Evolutionary conservation across 208 protist species (phyloP).

Genomic region (Acanthamoeba polyphaga): DNA sequence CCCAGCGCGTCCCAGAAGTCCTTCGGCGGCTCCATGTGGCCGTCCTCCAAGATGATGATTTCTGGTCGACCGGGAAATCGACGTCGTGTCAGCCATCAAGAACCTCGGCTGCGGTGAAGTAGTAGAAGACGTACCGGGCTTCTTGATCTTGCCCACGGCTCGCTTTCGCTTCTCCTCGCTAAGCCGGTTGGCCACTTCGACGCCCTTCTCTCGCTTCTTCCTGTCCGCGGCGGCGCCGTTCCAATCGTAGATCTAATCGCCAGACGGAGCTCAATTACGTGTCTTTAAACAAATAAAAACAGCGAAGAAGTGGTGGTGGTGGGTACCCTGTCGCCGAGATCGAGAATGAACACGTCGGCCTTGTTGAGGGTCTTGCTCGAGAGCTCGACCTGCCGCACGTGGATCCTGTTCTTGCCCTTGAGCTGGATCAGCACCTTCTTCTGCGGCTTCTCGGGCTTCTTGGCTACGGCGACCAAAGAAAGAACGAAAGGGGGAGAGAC

Average conservation of each 20-base stretch:
- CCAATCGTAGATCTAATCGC: constrained; percentile 43
- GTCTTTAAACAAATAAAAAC: background rate
- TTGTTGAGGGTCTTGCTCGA: constrained; percentile 29
- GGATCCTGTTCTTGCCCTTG: constrained; percentile 52
- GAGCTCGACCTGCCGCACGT: constrained; percentile 54
- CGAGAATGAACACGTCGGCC: constrained; percentile 67
- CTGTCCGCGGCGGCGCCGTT: constrained; percentile 30
- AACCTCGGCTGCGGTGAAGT: no score
- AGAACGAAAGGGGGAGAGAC: background rate
- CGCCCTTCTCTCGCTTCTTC: constrained; percentile 53
- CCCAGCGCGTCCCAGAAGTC: constrained; percentile 69
- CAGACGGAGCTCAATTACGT: background rate
- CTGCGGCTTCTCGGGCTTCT: constrained; percentile 34
- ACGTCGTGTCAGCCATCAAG: no score
- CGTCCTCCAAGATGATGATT: constrained; percentile 62
- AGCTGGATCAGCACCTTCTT: constrained; percentile 51
- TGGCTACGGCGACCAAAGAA: background rate
- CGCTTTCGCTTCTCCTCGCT: constrained; percentile 30
- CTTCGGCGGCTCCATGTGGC: constrained; percentile 36
- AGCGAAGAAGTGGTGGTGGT: background rate
- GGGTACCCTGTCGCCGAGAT: constrained; percentile 28
- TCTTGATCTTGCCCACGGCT: constrained; percentile 1
- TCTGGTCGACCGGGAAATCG: background rate
- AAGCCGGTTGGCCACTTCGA: constrained; percentile 7
- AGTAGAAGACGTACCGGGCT: background rate